Base-by-base conservation (phyloP, 1,284 basidiomycete species). In the Tilletiaria anomala region DNA sequence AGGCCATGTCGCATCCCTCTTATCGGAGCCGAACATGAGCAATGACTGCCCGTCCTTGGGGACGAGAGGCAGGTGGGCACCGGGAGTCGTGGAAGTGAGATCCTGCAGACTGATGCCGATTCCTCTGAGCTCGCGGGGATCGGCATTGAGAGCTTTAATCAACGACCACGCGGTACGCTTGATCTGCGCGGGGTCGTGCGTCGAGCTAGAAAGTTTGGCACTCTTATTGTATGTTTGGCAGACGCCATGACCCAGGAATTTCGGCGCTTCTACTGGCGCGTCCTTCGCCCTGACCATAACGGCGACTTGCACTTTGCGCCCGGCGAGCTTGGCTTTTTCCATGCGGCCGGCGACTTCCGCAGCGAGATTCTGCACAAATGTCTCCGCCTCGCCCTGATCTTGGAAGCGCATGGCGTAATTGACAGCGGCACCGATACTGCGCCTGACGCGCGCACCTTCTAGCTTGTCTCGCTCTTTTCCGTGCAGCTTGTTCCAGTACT, bases 101-200 rank as follows among this genome's bases (percentile, higher is more conserved):
- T 89, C 93, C 57, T 82, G 80, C n/a, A 94, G 76, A 59, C 87
- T 85, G 18, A 97, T 82, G 0, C 84, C 86, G 40, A 97, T 76
- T 0, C 91, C 91, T n/a, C 93, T 76, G 14, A 97, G 71, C 54
- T 97, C 91, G 47, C 73, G 75, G 0, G 87, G 78, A 49, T 87
- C 81, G 33, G 88, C 80, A 32, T 73, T 72, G 65, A 89, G 78
- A 1, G 76, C 73, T 44, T 76, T 72, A 8, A 93, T 72, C 10
- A 96, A 68, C 47, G 75, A 74, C 76, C 82, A 82, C 1, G 83
- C 81, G 42, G 81, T 78, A n/a, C 78, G 73, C 0, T 78, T 81
- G 37, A 97, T 82, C 34, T 78, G 67, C 32, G 70, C 72, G 1
- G 91, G 79, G 58, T 78, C 79, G 0, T 84, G 87, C 2, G 84